Evolutionary conservation across 345 rosid genomes (phyloP).

Genomic region (Syzygium oleosum): DNA sequence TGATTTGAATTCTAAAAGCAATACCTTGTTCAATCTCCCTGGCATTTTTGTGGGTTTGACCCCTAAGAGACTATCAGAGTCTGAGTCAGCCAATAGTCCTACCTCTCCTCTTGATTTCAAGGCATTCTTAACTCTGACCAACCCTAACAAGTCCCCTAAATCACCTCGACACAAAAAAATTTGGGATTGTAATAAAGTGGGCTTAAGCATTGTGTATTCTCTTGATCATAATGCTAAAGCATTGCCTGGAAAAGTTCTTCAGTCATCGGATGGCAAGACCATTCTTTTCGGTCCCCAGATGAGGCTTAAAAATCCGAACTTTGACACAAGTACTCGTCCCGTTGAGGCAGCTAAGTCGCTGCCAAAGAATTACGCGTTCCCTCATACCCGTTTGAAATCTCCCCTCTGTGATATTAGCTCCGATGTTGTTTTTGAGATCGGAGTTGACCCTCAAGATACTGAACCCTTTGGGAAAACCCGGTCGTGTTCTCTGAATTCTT

Average conservation of each 20-base stretch:
- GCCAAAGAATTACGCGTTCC: slow-evolving; percentile 37
- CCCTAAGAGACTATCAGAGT: slow-evolving; percentile 54
- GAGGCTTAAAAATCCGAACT: slow-evolving; percentile 35
- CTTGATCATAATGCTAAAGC: slow-evolving; percentile 34
- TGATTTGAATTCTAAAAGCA: slow-evolving; percentile 21
- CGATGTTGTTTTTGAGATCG: slow-evolving; percentile 58
- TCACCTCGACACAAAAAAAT: slow-evolving; percentile 29
- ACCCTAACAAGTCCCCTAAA: slow-evolving; percentile 23
- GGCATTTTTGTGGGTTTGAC: slow-evolving; percentile 63
- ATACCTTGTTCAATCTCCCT: slow-evolving; percentile 41
- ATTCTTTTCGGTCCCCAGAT: slow-evolving; percentile 50
- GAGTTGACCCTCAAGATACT: slow-evolving; percentile 25
- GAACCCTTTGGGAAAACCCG: slow-evolving; percentile 30
- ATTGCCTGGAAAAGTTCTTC: slow-evolving; percentile 17
- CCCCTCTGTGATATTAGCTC: slow-evolving; percentile 34
- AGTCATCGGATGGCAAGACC: slow-evolving; percentile 38
- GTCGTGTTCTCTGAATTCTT: slow-evolving; percentile 39
- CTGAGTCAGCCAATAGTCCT: slow-evolving; percentile 80
- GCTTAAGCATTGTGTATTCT: slow-evolving; percentile 75
- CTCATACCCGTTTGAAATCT: slow-evolving; percentile 22
- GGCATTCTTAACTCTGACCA: slow-evolving; percentile 43
- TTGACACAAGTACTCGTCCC: slow-evolving; percentile 18
- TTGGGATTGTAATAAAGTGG: slow-evolving; percentile 69
- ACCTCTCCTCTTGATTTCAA: slow-evolving; percentile 82
- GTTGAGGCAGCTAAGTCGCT: slow-evolving; percentile 33